Evolutionary conservation across 2,329 filamentous ascomycete genomes (phyloP).

Genomic region (Zymoseptoria passerinii): DNA sequence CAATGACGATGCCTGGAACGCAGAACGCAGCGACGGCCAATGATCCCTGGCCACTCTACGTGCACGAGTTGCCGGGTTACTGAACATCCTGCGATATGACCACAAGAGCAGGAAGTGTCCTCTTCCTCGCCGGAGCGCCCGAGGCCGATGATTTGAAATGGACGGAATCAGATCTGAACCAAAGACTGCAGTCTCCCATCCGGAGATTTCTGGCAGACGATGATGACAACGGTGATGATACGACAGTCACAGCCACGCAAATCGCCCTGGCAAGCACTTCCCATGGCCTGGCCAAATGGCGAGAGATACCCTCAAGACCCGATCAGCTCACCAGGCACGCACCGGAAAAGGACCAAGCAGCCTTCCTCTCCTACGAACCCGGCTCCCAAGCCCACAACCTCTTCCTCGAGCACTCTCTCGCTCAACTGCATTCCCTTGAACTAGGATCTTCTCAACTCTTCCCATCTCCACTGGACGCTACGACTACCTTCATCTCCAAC

Average conservation of each 20-base stretch:
- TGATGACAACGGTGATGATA: background rate
- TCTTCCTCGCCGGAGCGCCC: slow-evolving; percentile 57
- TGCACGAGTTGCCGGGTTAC: background rate
- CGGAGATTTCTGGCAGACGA: slow-evolving; percentile 14
- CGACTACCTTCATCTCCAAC: background rate
- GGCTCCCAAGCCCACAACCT: slow-evolving; percentile 37
- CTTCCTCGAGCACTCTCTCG: slow-evolving; percentile 73
- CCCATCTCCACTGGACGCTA: background rate
- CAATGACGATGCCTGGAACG: too few relatives aligned
- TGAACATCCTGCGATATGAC: background rate
- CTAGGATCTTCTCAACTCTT: background rate
- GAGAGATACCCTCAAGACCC: slow-evolving; percentile 10
- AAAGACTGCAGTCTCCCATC: slow-evolving; percentile 32
- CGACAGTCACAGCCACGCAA: background rate
- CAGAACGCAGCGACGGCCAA: too few relatives aligned
- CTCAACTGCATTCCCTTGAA: slow-evolving; percentile 19
- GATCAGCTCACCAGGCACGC: background rate
- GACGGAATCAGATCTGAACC: slow-evolving; percentile 44
- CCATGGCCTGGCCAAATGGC: slow-evolving; percentile 21
- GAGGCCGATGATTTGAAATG: slow-evolving; percentile 46
- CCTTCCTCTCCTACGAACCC: background rate
- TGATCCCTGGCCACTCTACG: background rate
- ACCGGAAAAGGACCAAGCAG: background rate
- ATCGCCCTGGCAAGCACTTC: slow-evolving; percentile 3
- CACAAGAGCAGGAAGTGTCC: slow-evolving; percentile 19